These are phyloP conservation scores for Cinnamomum chago DNA, from an alignment of 164 flowering plant genomes.

Conservation along the genomic window DNA sequence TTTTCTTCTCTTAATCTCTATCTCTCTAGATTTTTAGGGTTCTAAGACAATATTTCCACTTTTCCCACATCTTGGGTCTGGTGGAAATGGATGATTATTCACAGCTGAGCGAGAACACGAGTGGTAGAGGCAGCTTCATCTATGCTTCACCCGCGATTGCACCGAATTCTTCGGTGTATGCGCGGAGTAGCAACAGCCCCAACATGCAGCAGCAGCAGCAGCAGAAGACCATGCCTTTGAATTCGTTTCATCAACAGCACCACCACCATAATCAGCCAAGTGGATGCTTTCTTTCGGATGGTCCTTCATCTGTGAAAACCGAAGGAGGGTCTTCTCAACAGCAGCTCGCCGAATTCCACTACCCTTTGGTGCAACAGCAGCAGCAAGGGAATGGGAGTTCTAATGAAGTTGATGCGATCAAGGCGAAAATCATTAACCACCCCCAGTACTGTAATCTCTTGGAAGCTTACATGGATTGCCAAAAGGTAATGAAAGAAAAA, in stretches of 20 bases:
- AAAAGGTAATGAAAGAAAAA: conserved; percentile 50
- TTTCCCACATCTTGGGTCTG: conserved; percentile 8
- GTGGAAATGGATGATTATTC: conserved; percentile 48
- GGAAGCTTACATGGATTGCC: conserved; percentile 79
- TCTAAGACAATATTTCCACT: neutral
- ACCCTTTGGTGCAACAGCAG: conserved; percentile 17
- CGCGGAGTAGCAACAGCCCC: conserved; percentile 25
- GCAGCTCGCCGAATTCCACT: conserved; percentile 28
- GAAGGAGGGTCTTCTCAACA: conserved; percentile 36
- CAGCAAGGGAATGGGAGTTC: conserved; percentile 19
- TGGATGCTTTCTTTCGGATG: conserved; percentile 20
- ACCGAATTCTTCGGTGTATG: conserved; percentile 34
- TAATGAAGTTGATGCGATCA: conserved; percentile 27
- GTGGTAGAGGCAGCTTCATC: conserved; percentile 47
- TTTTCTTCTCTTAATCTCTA: neutral
- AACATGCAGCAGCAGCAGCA: conserved; percentile 21
- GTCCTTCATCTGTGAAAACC: conserved; percentile 40
- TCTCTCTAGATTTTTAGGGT: conserved; percentile 1
- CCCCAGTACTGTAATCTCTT: conserved; percentile 91
- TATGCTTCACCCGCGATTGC: conserved; percentile 32
- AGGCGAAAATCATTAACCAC: conserved; percentile 94
- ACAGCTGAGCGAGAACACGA: conserved; percentile 29
- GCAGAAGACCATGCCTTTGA: conserved; percentile 14
- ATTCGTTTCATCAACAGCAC: conserved; percentile 36
- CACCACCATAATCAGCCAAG: conserved; percentile 9